Conservation (phyloP, 257 asterid species). For the Solanum pinnatisectum region DNA sequence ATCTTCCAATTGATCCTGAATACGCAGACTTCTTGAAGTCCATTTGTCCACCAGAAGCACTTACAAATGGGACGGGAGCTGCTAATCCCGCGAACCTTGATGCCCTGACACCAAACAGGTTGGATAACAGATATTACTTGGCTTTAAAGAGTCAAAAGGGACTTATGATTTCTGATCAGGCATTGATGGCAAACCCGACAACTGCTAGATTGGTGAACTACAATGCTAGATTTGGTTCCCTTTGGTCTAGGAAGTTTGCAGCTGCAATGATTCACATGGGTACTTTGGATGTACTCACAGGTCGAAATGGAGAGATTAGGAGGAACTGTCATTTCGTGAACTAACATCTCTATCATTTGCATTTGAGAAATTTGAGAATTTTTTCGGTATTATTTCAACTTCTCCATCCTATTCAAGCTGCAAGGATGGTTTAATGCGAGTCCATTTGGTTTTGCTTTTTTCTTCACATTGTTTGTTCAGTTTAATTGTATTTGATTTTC, state of each 20-base stretch:
- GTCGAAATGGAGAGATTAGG: constrained; percentile 43
- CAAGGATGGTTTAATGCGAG: not conserved
- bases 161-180: constrained; percentile 36
- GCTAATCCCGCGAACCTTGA: not conserved
- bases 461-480: not conserved
- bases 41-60: not conserved
- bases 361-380: too few species aligned
- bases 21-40: not conserved
- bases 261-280: constrained; percentile 65
- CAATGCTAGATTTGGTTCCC: constrained; percentile 9
- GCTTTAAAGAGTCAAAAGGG: constrained; percentile 24
- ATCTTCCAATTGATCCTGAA: not conserved
- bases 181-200: constrained; percentile 15
- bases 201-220: constrained; percentile 25
- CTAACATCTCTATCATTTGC: constrained; percentile 3
- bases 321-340: constrained; percentile 29
- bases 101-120: not conserved
- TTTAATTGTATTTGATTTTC: not conserved
- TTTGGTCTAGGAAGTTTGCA: constrained; percentile 41
- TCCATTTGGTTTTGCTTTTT: not conserved
- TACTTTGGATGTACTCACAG: constrained; percentile 24
- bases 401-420: not conserved
- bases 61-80: not conserved
- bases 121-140: constrained; percentile 33
- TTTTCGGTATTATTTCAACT: not conserved